Base-by-base conservation (phyloP, 306 rosid species). In the Glycine tomentella region DNA sequence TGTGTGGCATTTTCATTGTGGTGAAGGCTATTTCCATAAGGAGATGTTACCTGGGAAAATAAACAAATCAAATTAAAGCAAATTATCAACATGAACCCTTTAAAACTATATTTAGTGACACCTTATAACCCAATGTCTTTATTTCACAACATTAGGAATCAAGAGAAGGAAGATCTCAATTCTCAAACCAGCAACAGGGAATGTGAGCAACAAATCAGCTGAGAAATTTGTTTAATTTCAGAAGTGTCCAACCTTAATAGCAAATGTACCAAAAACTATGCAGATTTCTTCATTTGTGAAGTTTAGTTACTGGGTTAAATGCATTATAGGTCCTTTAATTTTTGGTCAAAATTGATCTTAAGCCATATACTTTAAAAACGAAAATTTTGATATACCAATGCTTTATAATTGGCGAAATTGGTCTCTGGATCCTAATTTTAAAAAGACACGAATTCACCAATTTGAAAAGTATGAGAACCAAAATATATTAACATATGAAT, bases 21-120 rank as follows among this genome's bases (percentile, higher is more conserved):
- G 80, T 88, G 79, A 69, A 88, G 87, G 74, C 42, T 77, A 55
- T 83, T 88, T 49, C 90, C 90, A 63, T 67, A 83, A 48, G 90
- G 90, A 53, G 89, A 82, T 40, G 90, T 88, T 58, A 88, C 90
- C 90, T 88, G 74, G 1, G 49, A 38, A 75, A 33, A 42, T 6
- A n/a, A 62, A 63, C 49, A 70, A 59, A 48, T 10, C 0, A 25
- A 46, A 68, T 4, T 57, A 17, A 51, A 68, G n/a, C 13, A 56
- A 57, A 68, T 15, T 0, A n/a, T 38, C 72, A 25, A 25, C 31
- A 25, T 25, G 31, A 25, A 25, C 31, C 31, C 31, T 25, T 25
- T 25, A 25, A 25, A 25, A 25, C 31, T 25, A 25, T 25, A 25
- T 25, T 31, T 11, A 6, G 1, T 42, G 7, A 49, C 73, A 33